Evolutionary conservation across 768 basidiomycete species (phyloP).

Genomic region (Mycena epipterygia): DNA sequence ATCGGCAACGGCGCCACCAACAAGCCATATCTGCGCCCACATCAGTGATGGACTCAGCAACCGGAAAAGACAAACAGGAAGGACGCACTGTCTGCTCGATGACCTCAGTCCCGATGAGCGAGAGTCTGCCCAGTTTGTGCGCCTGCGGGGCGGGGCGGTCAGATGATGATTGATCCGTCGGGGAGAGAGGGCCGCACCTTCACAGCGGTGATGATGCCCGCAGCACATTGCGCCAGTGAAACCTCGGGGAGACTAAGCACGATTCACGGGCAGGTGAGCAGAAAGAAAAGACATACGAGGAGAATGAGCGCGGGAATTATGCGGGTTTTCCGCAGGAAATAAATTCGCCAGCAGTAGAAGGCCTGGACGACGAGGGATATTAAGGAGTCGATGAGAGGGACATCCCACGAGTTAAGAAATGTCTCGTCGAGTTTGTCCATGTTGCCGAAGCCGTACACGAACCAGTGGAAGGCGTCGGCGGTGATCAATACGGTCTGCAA

Average conservation of each 20-base stretch:
- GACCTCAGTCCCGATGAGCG: slow-evolving; percentile 26
- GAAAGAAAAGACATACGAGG: background rate
- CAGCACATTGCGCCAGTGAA: slow-evolving; percentile 19
- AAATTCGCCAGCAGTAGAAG: slow-evolving; percentile 38
- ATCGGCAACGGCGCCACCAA: slow-evolving; percentile 28
- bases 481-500: slow-evolving; percentile 36
- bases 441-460: slow-evolving; percentile 40
- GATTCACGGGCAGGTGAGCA: too few species aligned
- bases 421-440: slow-evolving; percentile 25
- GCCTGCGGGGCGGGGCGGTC: background rate
- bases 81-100: slow-evolving; percentile 20
- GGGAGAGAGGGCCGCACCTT: background rate
- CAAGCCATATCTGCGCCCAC: slow-evolving; percentile 29
- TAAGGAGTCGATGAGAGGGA: slow-evolving; percentile 35
- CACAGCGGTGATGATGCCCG: slow-evolving; percentile 18
- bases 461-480: slow-evolving; percentile 43
- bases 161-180: background rate
- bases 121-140: slow-evolving; percentile 21
- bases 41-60: background rate
- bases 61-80: background rate
- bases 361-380: slow-evolving; percentile 37
- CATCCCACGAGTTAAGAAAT: slow-evolving; percentile 35
- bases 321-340: slow-evolving; percentile 15
- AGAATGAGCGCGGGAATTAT: slow-evolving; percentile 24
- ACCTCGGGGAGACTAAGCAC: slow-evolving; percentile 17